A percentile compares a stretch with the other conserved stretches of the same genome.
These are phyloP conservation scores for Stachybotrys elegans DNA, from an alignment of 2,329 filamentous ascomycete genomes.

Conservation along the genomic window DNA sequence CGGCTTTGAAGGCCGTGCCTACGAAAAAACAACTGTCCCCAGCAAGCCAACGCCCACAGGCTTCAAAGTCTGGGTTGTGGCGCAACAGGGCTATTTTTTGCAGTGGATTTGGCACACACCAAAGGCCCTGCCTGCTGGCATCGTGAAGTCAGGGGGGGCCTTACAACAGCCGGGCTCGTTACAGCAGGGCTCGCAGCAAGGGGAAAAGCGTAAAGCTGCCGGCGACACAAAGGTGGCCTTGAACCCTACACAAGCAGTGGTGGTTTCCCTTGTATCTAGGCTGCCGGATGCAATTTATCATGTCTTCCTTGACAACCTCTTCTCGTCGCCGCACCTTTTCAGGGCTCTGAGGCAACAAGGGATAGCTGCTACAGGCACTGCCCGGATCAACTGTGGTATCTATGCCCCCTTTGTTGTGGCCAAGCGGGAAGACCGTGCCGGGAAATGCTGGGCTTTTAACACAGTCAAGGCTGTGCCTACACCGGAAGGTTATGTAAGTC, in stretches of 20 bases:
- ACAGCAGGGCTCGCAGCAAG: background rate
- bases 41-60: slow-evolving; percentile 5
- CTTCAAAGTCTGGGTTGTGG: slow-evolving; percentile 11
- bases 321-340: slow-evolving; percentile 2
- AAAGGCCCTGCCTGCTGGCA: background rate
- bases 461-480: background rate
- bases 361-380: background rate
- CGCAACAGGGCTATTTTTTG: slow-evolving; percentile 8
- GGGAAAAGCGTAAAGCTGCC: background rate
- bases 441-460: background rate
- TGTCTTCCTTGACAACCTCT: slow-evolving; percentile 13
- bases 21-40: slow-evolving; percentile 4
- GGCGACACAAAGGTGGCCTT: background rate
- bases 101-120: slow-evolving; percentile 7
- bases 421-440: background rate
- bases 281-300: slow-evolving; percentile 9
- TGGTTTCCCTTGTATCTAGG: slow-evolving; percentile 9
- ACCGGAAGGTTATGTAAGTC: background rate
- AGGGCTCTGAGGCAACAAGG: background rate
- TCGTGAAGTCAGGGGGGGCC: background rate
- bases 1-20: background rate
- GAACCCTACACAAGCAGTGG: slow-evolving; percentile 9
- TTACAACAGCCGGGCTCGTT: background rate
- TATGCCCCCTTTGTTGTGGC: background rate
- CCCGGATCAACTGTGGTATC: background rate